Evolutionary conservation across 179 eudicot species (phyloP).

Genomic region (Drosera spatulata): DNA sequence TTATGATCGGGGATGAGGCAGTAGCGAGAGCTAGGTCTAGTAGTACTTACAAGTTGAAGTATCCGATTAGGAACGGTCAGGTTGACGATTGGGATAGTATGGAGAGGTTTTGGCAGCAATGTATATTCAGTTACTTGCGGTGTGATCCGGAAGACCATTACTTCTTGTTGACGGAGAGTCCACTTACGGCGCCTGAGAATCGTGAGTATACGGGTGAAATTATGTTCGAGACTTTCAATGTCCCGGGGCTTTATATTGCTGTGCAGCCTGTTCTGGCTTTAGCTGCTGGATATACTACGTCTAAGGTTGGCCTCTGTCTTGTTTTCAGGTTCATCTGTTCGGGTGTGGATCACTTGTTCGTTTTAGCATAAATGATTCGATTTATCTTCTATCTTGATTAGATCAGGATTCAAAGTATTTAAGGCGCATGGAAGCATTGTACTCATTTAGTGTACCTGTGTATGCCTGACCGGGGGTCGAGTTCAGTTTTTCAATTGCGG

Average conservation of each 20-base stretch:
- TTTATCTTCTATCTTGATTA: too few relatives aligned
- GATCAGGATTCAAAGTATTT: too few relatives aligned
- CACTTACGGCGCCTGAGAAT: slow-evolving; percentile 88
- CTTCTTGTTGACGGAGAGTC: slow-evolving; percentile 87
- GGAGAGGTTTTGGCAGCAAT: slow-evolving; percentile 99
- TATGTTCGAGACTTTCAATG: slow-evolving; percentile 97
- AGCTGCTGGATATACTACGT: slow-evolving; percentile 91
- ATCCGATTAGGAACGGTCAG: slow-evolving; percentile 84
- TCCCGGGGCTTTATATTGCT: slow-evolving; percentile 90
- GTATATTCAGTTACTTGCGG: slow-evolving; percentile 84
- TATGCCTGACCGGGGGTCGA: too few relatives aligned
- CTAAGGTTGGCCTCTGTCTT: slow-evolving; percentile 55
- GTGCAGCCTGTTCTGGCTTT: slow-evolving; percentile 97
- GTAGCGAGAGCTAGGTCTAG: slow-evolving; percentile 68
- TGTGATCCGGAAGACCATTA: slow-evolving; percentile 99
- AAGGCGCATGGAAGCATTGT: too few relatives aligned
- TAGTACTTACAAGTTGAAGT: slow-evolving; percentile 53
- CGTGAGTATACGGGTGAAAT: slow-evolving; percentile 99
- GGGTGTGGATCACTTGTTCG: too few relatives aligned
- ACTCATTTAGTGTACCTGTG: too few relatives aligned
- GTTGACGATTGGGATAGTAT: slow-evolving; percentile 95
- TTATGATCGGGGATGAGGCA: slow-evolving; percentile 85
- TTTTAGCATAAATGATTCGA: too few relatives aligned
- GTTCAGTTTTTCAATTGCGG: too few relatives aligned
- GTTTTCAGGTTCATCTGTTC: neutral